phyloP scores from a whole-genome alignment of 352 stramenopile species.

The Thalassiosira livingstoniorum region DNA sequence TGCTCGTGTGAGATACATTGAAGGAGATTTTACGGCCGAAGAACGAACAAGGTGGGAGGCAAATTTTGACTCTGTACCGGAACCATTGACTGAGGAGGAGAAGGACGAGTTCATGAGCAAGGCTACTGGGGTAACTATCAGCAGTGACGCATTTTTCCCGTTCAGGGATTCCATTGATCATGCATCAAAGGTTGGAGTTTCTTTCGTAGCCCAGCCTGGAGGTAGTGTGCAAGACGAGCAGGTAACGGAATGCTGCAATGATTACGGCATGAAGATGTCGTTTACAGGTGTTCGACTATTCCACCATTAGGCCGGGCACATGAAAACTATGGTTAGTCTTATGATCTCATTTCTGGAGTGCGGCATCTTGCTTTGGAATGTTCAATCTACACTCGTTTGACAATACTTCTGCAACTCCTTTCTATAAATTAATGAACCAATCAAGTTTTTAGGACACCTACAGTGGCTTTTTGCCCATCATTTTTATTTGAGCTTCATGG shows the following conservation, averaged over 20 bases:
- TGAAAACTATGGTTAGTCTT: too few relatives aligned
- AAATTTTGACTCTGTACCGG: constrained; percentile 93
- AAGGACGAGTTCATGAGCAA: constrained; percentile 94
- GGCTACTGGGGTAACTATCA: constrained; percentile 92
- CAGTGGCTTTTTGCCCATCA: too few relatives aligned
- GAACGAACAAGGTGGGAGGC: constrained; percentile 95
- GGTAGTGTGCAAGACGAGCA: constrained; percentile 89
- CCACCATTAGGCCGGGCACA: constrained; percentile 93
- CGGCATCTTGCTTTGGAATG: too few relatives aligned
- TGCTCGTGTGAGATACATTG: constrained; percentile 99
- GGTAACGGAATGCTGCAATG: constrained; percentile 96
- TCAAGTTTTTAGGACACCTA: too few relatives aligned
- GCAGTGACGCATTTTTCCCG: constrained; percentile 99
- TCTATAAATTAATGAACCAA: too few relatives aligned
- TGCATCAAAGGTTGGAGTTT: constrained; percentile 92
- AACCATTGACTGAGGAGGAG: constrained; percentile 92
- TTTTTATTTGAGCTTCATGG: too few relatives aligned
- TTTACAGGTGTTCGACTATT: constrained; percentile 98
- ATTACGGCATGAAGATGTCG: constrained; percentile 99
- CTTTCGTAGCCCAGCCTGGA: constrained; percentile 97
- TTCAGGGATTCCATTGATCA: constrained; percentile 99
- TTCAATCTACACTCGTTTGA: too few relatives aligned
- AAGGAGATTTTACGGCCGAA: constrained; percentile 97
- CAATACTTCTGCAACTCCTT: too few relatives aligned
- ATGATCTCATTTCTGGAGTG: too few relatives aligned